Evolutionary conservation across 2,329 filamentous ascomycete species (phyloP).

Genomic region (Endoconidiophora polonica): DNA sequence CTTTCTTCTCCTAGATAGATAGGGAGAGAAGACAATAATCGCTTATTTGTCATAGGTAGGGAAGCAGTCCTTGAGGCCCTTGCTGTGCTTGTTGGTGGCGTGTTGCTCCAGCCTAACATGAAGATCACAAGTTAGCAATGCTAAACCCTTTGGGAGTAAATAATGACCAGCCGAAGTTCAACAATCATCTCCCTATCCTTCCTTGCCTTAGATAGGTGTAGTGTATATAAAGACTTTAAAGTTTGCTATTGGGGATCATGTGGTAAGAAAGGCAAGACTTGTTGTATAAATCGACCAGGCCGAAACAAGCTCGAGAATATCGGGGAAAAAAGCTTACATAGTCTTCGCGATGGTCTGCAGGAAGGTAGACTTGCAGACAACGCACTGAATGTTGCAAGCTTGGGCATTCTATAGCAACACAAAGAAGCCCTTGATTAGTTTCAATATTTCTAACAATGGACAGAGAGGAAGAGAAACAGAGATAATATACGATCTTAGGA

Average conservation of each 20-base stretch:
- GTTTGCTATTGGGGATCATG: no score
- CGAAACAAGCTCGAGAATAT: conserved; percentile 17
- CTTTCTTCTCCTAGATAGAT: no score
- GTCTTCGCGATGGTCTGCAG: conserved; percentile 60
- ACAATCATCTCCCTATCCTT: background rate
- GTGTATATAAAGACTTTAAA: no score
- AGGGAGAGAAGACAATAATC: background rate
- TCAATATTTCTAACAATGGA: background rate
- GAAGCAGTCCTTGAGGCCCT: conserved; percentile 56
- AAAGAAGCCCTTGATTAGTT: background rate
- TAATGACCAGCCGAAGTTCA: background rate
- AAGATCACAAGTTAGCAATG: no score
- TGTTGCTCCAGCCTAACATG: conserved; percentile 46
- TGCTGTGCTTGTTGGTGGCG: conserved; percentile 61
- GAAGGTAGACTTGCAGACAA: conserved; percentile 62
- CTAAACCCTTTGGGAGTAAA: no score
- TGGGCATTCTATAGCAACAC: conserved; percentile 41
- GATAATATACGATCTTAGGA: background rate
- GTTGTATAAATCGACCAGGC: no score
- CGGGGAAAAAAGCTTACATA: conserved; percentile 29
- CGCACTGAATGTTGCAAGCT: conserved; percentile 62
- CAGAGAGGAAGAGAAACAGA: background rate
- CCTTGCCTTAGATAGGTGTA: no score
- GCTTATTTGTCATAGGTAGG: conserved; percentile 23
- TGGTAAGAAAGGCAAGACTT: no score